Evolutionary conservation across 1,284 basidiomycete species (phyloP), one percentile per base, ranked within the genome.

Genomic region (Cryptococcus hybrid): DNA sequence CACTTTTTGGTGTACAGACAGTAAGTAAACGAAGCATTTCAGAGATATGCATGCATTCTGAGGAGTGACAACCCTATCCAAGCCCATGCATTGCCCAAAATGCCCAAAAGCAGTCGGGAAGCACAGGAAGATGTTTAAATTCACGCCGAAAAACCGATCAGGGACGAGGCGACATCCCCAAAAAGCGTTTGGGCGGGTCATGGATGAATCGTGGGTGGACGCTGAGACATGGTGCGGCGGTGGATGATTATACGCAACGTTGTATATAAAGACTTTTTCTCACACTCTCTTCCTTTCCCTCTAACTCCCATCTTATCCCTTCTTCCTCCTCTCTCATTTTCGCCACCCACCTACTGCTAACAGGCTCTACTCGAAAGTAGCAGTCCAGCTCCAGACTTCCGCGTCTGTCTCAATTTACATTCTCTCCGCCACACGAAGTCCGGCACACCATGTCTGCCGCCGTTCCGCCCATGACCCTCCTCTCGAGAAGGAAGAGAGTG

Each of bases 381-480:
- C 30, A 30, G 30, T 30, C 30, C 30, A 30, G 30, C 30, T 30
- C 30, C 30, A 30, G 30, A 30, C 4, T 30, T 30, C 30, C 30
- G 30, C 30, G 30, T 30, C 30, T 30, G 30, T 30, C 30, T 30
- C 30, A 30, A 4, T 30, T 30, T 30, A 30, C 30, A 30, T 30
- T 30, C 30, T 30, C 24, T 34, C 30, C 40, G 38, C 52, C 44
- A 36, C 24, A 48, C 43, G 18, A 43, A 43, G 40, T 47, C 53
- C 40, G n/a, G 18, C 18, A 7, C 40, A 40, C 11, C 9, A 53
- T 40, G 35, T 45, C 47, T 13, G 24, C 52, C 11, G 44, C 35
- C 35, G 38, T 40, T 30, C 37, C 36, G 24, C 44, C 61, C 37
- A 55, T 55, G 51, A 66, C 64, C 15, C 64, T 35, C 52, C 64